Evolutionary conservation across 2,329 filamentous ascomycete species (phyloP).

Genomic region (Coniella vitis): DNA sequence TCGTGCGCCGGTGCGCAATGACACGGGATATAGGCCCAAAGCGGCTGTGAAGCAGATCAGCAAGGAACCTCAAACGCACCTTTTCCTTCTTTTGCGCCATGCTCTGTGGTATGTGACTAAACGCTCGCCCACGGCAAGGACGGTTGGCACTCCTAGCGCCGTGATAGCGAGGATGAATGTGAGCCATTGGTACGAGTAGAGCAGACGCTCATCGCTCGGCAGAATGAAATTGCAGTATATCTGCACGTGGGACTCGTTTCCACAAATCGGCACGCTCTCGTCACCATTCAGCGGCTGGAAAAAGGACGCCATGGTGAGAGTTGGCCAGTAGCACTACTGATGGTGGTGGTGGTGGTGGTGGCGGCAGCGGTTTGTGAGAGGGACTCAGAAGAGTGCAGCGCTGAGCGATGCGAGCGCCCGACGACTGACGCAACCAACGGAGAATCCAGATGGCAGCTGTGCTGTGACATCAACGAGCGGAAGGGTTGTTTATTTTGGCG

Average conservation of each 20-base stretch:
- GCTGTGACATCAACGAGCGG: conserved; percentile 9
- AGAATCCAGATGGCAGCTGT: neutral
- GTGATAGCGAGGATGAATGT: conserved; percentile 22
- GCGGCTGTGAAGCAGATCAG: neutral
- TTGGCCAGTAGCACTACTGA: neutral
- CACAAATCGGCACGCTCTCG: conserved; percentile 23
- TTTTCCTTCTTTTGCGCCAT: conserved; percentile 14
- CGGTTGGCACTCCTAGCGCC: conserved; percentile 20
- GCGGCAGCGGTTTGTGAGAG: neutral
- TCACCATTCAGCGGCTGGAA: conserved; percentile 25
- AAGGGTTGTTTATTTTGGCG: neutral
- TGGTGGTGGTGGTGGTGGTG: neutral
- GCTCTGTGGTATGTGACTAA: neutral
- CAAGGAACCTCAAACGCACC: conserved; percentile 2
- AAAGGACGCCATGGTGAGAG: conserved; percentile 27
- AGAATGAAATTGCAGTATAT: conserved; percentile 27
- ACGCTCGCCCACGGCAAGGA: conserved; percentile 13
- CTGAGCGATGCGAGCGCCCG: conserved; percentile 8
- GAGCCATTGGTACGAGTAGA: conserved; percentile 23
- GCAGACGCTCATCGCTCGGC: conserved; percentile 18
- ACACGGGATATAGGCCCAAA: no score
- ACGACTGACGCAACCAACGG: conserved; percentile 6
- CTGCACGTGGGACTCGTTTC: conserved; percentile 12
- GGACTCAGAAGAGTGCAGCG: neutral
- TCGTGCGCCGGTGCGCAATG: neutral